phyloP scores from a whole-genome alignment of 257 asterid species.

The Solanum neorickii region DNA sequence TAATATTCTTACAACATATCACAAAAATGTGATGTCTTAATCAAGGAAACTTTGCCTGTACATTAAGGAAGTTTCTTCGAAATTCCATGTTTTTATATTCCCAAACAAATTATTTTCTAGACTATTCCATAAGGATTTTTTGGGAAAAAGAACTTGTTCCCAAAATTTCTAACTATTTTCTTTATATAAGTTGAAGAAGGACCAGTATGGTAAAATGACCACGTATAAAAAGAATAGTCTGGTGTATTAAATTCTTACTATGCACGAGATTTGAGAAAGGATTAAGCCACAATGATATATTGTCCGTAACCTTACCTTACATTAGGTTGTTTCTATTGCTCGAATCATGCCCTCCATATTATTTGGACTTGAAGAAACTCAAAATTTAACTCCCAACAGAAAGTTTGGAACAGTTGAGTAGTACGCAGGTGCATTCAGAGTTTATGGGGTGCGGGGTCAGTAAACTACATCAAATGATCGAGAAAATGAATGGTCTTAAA shows the following conservation, averaged over 20 bases:
- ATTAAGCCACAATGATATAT: too few species aligned
- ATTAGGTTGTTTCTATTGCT: rapidly evolving
- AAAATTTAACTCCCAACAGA: too few species aligned
- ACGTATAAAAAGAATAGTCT: not conserved
- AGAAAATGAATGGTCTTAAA: too few species aligned
- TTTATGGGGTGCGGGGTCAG: too few species aligned
- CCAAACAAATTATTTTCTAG: not conserved
- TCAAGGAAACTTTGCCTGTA: not conserved
- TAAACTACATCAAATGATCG: too few species aligned
- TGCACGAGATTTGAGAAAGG: too few species aligned
- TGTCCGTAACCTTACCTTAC: too few species aligned
- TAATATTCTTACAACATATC: not conserved
- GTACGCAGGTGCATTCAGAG: too few species aligned
- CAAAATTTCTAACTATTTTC: too few species aligned
- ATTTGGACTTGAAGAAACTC: too few species aligned
- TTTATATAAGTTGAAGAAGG: not conserved
- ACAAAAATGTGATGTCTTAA: not conserved
- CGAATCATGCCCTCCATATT: too few species aligned
- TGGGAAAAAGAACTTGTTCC: not conserved
- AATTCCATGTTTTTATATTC: not conserved
- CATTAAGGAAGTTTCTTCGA: not conserved
- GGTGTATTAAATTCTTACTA: not conserved
- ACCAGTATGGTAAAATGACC: not conserved
- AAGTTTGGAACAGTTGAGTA: too few species aligned
- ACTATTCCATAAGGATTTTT: not conserved